These are phyloP conservation scores for Podila epicladia DNA, from an alignment of 192 early-diverging fungal species.

Conservation along the genomic window DNA sequence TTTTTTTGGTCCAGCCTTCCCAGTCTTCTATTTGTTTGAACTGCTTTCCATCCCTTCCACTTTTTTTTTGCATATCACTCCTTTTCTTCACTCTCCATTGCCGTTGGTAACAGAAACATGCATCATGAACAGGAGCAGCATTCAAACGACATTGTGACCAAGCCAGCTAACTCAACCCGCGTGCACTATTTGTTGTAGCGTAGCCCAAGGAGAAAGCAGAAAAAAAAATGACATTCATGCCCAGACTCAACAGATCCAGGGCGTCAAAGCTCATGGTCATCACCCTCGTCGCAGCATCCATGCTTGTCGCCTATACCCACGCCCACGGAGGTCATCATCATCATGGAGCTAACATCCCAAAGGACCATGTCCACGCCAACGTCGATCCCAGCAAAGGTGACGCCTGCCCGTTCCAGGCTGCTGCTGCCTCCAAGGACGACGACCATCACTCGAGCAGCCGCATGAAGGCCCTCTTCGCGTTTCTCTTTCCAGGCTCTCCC, in stretches of 20 bases:
- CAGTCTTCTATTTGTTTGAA: not conserved
- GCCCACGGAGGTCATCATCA: constrained; percentile 9
- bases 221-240: constrained; percentile 14
- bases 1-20: too few species aligned
- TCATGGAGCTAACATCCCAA: constrained; percentile 18
- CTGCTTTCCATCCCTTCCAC: not conserved
- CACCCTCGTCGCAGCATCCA: constrained; percentile 29
- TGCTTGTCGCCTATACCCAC: not conserved
- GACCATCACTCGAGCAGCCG: constrained; percentile 23
- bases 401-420: constrained; percentile 40
- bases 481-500: constrained; percentile 65
- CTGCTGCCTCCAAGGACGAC: not conserved
- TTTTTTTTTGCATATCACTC: not conserved
- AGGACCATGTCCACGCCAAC: constrained; percentile 36
- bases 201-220: not conserved
- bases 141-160: too few species aligned
- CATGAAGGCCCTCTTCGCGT: constrained; percentile 60
- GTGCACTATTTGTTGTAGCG: too few species aligned
- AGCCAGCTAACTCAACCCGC: too few species aligned
- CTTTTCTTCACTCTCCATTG: not conserved
- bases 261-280: constrained; percentile 20
- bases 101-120: not conserved
- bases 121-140: too few species aligned
- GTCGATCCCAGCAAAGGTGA: constrained; percentile 28
- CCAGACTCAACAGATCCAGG: constrained; percentile 31